These are phyloP conservation scores for Artemisia annua DNA, from an alignment of 129 eudicot genomes.

Conservation along the genomic window DNA sequence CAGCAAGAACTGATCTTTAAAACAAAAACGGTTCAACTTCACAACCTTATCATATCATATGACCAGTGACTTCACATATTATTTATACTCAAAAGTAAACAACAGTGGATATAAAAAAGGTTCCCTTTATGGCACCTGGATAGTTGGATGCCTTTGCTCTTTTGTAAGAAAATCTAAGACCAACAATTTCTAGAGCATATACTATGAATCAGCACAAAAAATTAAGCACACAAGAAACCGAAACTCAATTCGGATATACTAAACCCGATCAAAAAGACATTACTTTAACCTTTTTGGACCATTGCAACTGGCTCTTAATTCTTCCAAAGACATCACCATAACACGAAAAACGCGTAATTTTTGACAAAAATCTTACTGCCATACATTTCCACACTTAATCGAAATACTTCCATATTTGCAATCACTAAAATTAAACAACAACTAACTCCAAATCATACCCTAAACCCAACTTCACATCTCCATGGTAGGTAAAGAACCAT, in stretches of 20 bases:
- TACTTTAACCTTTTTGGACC: background rate
- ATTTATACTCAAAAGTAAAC: background rate
- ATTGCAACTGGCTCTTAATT: background rate
- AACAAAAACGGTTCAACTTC: background rate
- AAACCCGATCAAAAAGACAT: constrained; percentile 12
- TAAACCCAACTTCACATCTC: background rate
- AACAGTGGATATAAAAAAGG: background rate
- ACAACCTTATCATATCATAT: background rate
- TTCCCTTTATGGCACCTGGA: constrained; percentile 5
- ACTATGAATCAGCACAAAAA: background rate
- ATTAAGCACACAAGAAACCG: background rate
- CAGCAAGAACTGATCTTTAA: background rate
- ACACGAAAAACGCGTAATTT: background rate
- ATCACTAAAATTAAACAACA: constrained; percentile 11
- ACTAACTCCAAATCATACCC: constrained; percentile 2
- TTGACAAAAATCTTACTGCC: background rate
- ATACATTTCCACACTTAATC: constrained; percentile 5
- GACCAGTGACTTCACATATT: background rate
- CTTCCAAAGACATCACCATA: constrained; percentile 8
- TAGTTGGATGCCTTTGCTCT: constrained; percentile 16
- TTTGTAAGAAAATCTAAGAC: constrained; percentile 7
- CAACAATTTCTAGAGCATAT: background rate
- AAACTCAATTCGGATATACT: constrained; percentile 1
- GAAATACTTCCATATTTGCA: constrained; percentile 13
- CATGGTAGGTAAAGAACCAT: constrained; percentile 26